These are phyloP conservation scores for Jatropha podagrica DNA, from an alignment of 441 rosid genomes.

Conservation along the genomic window DNA sequence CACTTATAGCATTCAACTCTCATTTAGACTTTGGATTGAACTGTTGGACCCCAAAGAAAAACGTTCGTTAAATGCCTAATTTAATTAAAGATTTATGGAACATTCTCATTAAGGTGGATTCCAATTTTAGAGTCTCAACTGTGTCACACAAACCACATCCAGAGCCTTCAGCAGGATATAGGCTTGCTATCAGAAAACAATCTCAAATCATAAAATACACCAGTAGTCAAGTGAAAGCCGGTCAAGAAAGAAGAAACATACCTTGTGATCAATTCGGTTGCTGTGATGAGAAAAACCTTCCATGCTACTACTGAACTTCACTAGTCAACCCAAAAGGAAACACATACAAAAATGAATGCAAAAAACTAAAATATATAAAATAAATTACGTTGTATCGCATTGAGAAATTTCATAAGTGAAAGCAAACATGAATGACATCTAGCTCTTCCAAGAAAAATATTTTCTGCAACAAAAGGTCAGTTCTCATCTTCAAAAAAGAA, in stretches of 20 bases:
- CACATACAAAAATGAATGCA: not conserved
- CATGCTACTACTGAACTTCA: constrained; percentile 28
- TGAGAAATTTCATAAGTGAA: too few species aligned
- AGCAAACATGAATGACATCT: not conserved
- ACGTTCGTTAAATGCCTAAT: too few species aligned
- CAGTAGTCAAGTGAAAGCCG: not conserved
- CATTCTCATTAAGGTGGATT: too few species aligned
- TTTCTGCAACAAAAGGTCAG: not conserved
- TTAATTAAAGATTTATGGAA: too few species aligned
- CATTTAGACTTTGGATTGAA: too few species aligned
- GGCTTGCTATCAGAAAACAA: not conserved
- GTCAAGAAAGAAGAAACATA: constrained; percentile 24
- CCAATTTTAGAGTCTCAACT: too few species aligned
- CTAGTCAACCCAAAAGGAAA: not conserved
- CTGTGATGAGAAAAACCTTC: constrained; percentile 67
- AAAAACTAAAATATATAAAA: not conserved
- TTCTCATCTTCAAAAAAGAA: not conserved
- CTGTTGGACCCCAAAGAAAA: too few species aligned
- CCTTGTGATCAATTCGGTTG: constrained; percentile 92
- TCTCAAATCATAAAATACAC: not conserved
- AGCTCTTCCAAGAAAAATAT: not conserved
- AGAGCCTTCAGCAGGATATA: not conserved
- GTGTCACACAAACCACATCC: not conserved
- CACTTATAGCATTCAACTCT: too few species aligned
- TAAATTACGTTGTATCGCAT: too few species aligned